phyloP scores from a whole-genome alignment of 371 early-diverging fungal genomes.

The Parasitella parasitica region DNA sequence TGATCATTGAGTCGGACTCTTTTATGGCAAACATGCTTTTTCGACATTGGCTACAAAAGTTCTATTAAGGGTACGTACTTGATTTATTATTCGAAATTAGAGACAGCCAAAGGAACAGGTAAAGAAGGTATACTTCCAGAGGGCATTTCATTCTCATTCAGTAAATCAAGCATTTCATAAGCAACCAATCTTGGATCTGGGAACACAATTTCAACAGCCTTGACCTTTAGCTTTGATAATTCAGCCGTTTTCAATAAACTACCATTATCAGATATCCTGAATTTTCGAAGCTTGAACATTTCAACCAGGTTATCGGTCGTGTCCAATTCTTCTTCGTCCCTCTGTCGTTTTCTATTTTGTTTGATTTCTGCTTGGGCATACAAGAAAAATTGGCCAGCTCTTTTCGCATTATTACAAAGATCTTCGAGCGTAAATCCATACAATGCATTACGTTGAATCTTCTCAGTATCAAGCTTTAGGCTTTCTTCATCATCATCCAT shows the following conservation, averaged over 20 bases:
- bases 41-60: neutral
- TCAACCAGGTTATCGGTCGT: neutral
- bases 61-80: too few relatives aligned
- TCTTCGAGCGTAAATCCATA: neutral
- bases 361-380: neutral
- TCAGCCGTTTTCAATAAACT: neutral
- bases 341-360: neutral
- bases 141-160: neutral
- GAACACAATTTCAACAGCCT: neutral
- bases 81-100: neutral
- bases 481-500: neutral
- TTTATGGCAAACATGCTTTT: neutral
- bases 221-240: neutral
- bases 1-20: too few relatives aligned
- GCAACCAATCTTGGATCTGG: neutral
- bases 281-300: neutral
- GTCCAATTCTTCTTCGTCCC: neutral
- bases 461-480: neutral
- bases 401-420: constrained; percentile 1
- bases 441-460: neutral
- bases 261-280: constrained; percentile 1
- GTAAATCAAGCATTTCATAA: neutral
- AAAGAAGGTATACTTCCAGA: neutral
- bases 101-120: neutral
- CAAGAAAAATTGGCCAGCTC: neutral